Base-by-base conservation (phyloP, 2,329 filamentous ascomycete species). In the Metarhizium anisopliae region DNA sequence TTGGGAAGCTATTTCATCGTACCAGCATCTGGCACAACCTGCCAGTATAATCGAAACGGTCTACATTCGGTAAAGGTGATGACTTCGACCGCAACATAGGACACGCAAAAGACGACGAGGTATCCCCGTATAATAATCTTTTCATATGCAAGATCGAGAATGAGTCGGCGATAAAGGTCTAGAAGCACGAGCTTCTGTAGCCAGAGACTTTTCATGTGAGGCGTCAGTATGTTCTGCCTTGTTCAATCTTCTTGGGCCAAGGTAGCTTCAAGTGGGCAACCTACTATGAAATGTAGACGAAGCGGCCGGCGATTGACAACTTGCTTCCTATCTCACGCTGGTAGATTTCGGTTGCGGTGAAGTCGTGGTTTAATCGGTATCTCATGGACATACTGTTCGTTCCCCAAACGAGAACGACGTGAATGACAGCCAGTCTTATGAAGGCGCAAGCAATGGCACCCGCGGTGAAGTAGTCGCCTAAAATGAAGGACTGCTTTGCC, bases 31-130 rank as follows among this genome's bases (percentile, higher is more conserved):
- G 69, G 80, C 1, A 75, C 61, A 53, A 83, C 76, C 63, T 81
- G 79, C 79, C 79, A 83, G 65, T 83, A 82, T 54, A 80, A 75
- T 51, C 69, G 61, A 60, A 82, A 76, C 3, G 79, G 79, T 13
- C 72, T 58, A 57, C 70, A 72, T 60, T 72, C 70, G 56, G 61
- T 61, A 56, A 72, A 69, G 2, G 66, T 70, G 8, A 63, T 59
- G 42, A 70, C 63, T 47, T 71, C 65, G 47, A 68, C 66, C 10
- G 62, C 60, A 32, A 67, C 55, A 51, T 70, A 70, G 3, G 68
- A 67, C 10, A 56, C 56, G 36, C 65, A 61, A 32, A 71, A 65
- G 11, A 66, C n/a, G 13, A 61, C 45, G 53, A 67, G 64, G 49
- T 63, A 68, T 2, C 54, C 47, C 35, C 59, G 54, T 10, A 69